Base-by-base conservation (phyloP, 371 early-diverging fungal species). In the Chytridium lagenaria region DNA sequence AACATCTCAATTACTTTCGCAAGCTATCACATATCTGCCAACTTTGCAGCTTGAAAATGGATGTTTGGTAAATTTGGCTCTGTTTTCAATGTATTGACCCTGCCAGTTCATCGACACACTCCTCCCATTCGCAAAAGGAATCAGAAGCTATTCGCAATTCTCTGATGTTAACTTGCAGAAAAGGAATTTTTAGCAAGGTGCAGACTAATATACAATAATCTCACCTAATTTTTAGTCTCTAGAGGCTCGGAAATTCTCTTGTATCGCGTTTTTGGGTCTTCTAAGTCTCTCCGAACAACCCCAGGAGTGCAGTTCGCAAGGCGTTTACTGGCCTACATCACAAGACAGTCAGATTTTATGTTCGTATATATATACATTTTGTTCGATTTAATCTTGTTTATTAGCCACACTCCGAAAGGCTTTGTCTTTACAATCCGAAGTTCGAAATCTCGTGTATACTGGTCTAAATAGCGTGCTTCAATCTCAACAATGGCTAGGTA, bases 101-200 rank as follows among this genome's bases (percentile, higher is more conserved):
- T n/a, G n/a, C n/a, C n/a, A n/a, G n/a, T n/a, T n/a, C n/a, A n/a
- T n/a, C n/a, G n/a, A n/a, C n/a, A n/a, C n/a, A n/a, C n/a, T n/a
- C n/a, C n/a, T n/a, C n/a, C n/a, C n/a, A n/a, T n/a, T n/a, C n/a
- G n/a, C n/a, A n/a, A n/a, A n/a, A n/a, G n/a, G n/a, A n/a, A n/a
- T n/a, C n/a, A n/a, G 37, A 36, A 7, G 28, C 52, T 5, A 33
- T 63, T 23, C 33, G 23, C n/a, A 23, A 30, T 68, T 68, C 37
- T 28, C 26, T 73, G n/a, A 19, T 73, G 2, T 50, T 73, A 28
- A 49, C 63, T 22, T 34, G 68, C 37, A 26, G 74, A 31, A 73
- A 73, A 50, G 74, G 65, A 37, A 59, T 73, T 50, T 73, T 73
- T 36, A 68, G 59, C 49, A 55, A 40, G 26, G 74, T 68, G 7